phyloP scores from a whole-genome alignment of 2,329 filamentous ascomycete genomes.

The Venturia nashicola region DNA sequence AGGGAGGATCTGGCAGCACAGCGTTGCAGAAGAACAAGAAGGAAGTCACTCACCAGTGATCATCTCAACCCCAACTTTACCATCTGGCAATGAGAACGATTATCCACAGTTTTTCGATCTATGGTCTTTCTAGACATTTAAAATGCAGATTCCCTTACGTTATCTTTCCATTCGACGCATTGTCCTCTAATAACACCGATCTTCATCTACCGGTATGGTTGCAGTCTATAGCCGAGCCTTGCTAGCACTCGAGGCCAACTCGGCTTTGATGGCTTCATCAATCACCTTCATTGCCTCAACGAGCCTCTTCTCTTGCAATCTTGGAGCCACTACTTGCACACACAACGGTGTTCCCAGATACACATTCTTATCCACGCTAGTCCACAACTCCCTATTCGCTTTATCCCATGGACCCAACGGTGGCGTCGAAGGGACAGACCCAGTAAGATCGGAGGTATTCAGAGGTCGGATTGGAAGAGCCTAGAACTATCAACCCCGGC shows the following conservation, averaged over 20 bases:
- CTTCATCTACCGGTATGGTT: background rate
- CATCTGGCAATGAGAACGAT: background rate
- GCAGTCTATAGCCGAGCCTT: background rate
- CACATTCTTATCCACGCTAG: constrained; percentile 37
- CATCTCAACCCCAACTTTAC: background rate
- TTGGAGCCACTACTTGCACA: constrained; percentile 45
- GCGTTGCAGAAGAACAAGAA: background rate
- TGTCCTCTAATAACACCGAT: background rate
- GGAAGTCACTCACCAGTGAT: background rate
- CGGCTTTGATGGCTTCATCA: constrained; percentile 29
- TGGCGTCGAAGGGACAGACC: constrained; percentile 28
- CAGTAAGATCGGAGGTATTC: constrained; percentile 36
- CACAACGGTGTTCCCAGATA: constrained; percentile 43
- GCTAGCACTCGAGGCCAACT: background rate
- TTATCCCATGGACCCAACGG: constrained; percentile 47
- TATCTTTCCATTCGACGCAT: background rate
- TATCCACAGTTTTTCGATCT: background rate
- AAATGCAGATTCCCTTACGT: background rate
- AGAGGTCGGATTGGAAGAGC: constrained; percentile 42
- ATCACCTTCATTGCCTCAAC: constrained; percentile 41
- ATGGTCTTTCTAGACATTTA: too few species aligned
- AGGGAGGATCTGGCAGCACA: too few species aligned
- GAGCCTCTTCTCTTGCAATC: constrained; percentile 41
- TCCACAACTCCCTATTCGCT: constrained; percentile 46
- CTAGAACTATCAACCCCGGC: background rate